Base-by-base conservation (phyloP, 2,329 filamentous ascomycete genomes). In the Ascochyta pisi region DNA sequence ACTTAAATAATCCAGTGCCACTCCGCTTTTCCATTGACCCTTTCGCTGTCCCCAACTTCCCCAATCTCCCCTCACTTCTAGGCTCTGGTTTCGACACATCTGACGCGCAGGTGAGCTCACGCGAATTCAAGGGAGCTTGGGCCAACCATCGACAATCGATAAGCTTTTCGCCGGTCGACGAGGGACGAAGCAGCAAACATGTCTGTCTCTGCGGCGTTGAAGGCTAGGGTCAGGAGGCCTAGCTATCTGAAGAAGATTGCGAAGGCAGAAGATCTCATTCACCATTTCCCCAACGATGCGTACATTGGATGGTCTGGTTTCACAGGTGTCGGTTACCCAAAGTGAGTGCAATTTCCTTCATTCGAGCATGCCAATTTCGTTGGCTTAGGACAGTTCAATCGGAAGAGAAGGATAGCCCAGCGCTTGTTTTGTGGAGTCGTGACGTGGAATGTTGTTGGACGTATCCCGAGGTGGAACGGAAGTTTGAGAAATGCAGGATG, bases 231-330 rank as follows among this genome's bases (percentile, higher is more conserved):
- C 60, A 82, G 87, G 66, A 85, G 90, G 63, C 88, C 91, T 22
- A 89, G 89, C 38, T 87, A 94, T 77, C 83, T 96, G 53, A 88
- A 87, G 69, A 96, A 94, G 83, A 81, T 96, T 56, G 87, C 88
- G 67, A 87, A 87, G 67, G 86, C 92, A 34, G 86, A 95, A 76
- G 91, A 96, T 74, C 77, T 96, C 62, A 83, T 96, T 57, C 83
- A 89, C 61, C 83, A 90, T 65, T 96, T 96, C 69, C 92, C 92
- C 62, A 86, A 95, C 81, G 88, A 88, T 71, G 79, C 90, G n/a
- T 95, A 95, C 76, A 86, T 96, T 68, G 92, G 92, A 69, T 96
- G 92, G 92, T 92, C 88, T 62, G 92, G 92, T 9, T 96, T 96
- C 78, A 96, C 92, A 12, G 92, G 91, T 67, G 91, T 96, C 50